phyloP scores from a whole-genome alignment of 2,329 filamentous ascomycete genomes.

The Stemphylium lycopersici region DNA sequence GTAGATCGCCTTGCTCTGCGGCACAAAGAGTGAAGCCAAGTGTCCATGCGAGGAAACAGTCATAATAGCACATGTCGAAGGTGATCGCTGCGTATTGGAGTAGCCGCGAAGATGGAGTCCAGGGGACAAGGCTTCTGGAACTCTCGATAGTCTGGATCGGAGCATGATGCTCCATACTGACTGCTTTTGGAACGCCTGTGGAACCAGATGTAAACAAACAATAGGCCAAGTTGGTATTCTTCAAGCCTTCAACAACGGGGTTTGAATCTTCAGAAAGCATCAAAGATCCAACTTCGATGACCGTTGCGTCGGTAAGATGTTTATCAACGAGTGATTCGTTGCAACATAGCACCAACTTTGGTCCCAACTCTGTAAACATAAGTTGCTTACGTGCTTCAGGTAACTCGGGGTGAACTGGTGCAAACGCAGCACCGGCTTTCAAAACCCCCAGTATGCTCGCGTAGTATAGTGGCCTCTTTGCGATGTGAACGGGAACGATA shows the following conservation, averaged over 20 bases:
- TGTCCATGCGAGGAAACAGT: constrained; percentile 55
- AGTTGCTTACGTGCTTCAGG: constrained; percentile 43
- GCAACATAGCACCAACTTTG: constrained; percentile 38
- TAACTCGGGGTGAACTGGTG: constrained; percentile 45
- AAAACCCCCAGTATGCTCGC: constrained; percentile 48
- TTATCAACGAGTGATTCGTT: neutral
- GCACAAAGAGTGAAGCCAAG: constrained; percentile 53
- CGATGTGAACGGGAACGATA: constrained; percentile 44
- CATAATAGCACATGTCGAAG: constrained; percentile 57
- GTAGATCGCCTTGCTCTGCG: constrained; percentile 46
- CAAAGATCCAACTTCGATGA: constrained; percentile 28
- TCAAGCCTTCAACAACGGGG: constrained; percentile 34
- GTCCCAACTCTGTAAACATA: constrained; percentile 44
- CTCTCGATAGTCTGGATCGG: constrained; percentile 51
- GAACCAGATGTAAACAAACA: constrained; percentile 54
- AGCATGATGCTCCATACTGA: constrained; percentile 51
- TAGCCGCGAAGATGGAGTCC: constrained; percentile 46
- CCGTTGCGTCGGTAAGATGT: neutral
- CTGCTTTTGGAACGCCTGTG: constrained; percentile 53
- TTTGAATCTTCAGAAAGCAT: constrained; percentile 21
- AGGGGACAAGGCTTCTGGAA: constrained; percentile 49
- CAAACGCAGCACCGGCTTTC: constrained; percentile 49
- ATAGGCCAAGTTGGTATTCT: constrained; percentile 46
- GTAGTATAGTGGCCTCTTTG: constrained; percentile 45
- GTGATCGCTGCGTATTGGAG: constrained; percentile 53